Conservation (phyloP, 371 early-diverging fungal species). For the Mucor lusitanicus region DNA sequence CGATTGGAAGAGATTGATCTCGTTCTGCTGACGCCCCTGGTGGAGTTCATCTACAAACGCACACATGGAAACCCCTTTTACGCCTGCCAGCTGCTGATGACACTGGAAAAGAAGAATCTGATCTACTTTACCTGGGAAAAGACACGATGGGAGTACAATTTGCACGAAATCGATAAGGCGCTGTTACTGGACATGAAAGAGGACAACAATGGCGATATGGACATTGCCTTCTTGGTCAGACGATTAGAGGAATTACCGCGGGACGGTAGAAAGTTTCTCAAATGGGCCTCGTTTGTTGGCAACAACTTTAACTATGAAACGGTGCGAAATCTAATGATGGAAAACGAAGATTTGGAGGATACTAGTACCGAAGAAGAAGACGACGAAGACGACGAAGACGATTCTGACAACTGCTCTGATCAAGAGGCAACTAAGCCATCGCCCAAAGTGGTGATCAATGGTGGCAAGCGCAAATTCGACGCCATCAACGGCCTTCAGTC, state of each 20-base stretch:
- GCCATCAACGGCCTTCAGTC: constrained; percentile 51
- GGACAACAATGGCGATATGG: constrained; percentile 32
- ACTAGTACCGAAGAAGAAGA: constrained; percentile 21
- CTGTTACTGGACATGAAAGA: constrained; percentile 24
- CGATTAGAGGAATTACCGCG: constrained; percentile 46
- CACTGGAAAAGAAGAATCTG: constrained; percentile 47
- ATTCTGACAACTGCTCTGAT: not conserved
- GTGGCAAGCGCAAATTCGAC: constrained; percentile 21
- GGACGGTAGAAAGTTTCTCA: constrained; percentile 48
- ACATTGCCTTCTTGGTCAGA: constrained; percentile 43
- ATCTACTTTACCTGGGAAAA: constrained; percentile 52
- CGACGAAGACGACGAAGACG: constrained; percentile 4
- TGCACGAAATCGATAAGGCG: constrained; percentile 48
- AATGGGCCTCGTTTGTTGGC: constrained; percentile 56
- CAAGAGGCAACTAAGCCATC: not conserved
- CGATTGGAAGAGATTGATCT: constrained; percentile 38
- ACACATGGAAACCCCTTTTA: constrained; percentile 52
- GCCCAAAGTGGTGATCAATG: not conserved
- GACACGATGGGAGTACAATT: constrained; percentile 51
- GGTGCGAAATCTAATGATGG: constrained; percentile 44
- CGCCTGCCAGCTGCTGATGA: constrained; percentile 38
- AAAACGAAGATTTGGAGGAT: constrained; percentile 30
- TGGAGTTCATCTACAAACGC: constrained; percentile 43
- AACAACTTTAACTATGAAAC: constrained; percentile 48
- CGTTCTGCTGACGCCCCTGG: constrained; percentile 34